Evolutionary conservation across 2,329 filamentous ascomycete species (phyloP), one percentile per base, ranked within the genome.

Genomic region (Exophiala sideris): DNA sequence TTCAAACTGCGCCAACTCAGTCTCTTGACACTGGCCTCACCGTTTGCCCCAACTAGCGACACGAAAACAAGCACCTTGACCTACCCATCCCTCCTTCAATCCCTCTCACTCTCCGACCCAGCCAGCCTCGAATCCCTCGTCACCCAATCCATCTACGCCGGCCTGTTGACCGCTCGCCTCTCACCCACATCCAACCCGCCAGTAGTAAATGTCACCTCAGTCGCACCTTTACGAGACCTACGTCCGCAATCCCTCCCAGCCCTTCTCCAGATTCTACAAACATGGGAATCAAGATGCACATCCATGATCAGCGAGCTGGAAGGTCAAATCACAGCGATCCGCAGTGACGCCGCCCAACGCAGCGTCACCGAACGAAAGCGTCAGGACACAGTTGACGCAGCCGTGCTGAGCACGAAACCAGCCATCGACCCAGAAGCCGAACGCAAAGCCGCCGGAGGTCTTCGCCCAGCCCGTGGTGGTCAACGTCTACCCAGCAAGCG

Each of bases 1-100:
- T 80, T 85, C 60, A 99, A 99, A 75, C 87, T 99, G 40, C 88
- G 90, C 50, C 89, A 96, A 67, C 86, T 99, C 36, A 90, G 91
- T 16, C 83, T 99, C 57, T 80, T 99, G 42, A 87, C 89, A 0
- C 84, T 96, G 57, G 86, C 89, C 54, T 81, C 83, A 6, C 62
- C 62, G 4, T 62, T 64, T 45, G 49, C 54, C 12, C 59, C 55
- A 8, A 46, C 29, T 14, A 33, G 20, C n/a, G 52, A 45, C 2
- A 52, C 29, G 14, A 48, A 47, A 24, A 78, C 80, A 44, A 71
- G 75, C 51, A 82, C 84, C 36, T 84, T 97, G 20, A 86, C 81
- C 48, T 99, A 99, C 73, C 67, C 76, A 16, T 76, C 81, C 32
- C 83, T 97, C 18, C 82, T 86, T 65, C 61, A 69, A 5, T 77